Evolutionary conservation across 2,329 filamentous ascomycete genomes (phyloP), one percentile per base, ranked within the genome.

Genomic region (Fusarium virguliforme): DNA sequence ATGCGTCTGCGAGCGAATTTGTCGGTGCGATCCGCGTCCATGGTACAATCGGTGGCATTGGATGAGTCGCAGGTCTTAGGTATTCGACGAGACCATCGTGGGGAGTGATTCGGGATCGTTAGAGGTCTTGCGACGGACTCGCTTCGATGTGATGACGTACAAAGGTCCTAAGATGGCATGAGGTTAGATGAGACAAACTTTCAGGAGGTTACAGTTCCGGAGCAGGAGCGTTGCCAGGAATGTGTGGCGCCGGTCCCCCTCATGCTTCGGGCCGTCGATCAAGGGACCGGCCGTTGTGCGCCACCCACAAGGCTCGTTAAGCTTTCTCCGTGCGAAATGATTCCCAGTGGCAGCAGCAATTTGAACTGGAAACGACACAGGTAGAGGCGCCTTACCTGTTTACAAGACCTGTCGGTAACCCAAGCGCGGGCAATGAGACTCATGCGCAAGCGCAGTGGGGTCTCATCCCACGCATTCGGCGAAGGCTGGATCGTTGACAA

Each of bases 1-100:
- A 58, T 64, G 56, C 70, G 72, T 32, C 71, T 73, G 53, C 71
- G 76, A 28, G 81, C 81, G 51, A 69, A 75, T 18, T 74, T 74
- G 53, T 80, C 78, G 58, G 77, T 79, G 40, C 72, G 56, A 60
- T 78, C 80, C 26, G 76, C 76, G 64, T 81, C 79, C 76, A 76
- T 76, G 59, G 70, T 62, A 54, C 75, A 69, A 34, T 70, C 59
- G 43, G 68, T 56, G 12, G 72, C 55, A 35, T 70, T 66, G 50
- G 67, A 60, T 24, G 70, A 43, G 60, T 79, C 77, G 56, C 65
- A 67, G 38, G 66, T 65, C 64, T 72, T 60, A 46, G 72, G 70
- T 58, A 77, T 72, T 61, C 72, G 74, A 68, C 73, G 72, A 65
- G 79, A 81, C 78, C 81, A 81, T 75, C 78, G 79, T 69, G 81